Percentiles rank a stretch among this genome's conserved stretches.
Conservation (phyloP, 2,329 filamentous ascomycete species). For the Endothia cerciana region DNA sequence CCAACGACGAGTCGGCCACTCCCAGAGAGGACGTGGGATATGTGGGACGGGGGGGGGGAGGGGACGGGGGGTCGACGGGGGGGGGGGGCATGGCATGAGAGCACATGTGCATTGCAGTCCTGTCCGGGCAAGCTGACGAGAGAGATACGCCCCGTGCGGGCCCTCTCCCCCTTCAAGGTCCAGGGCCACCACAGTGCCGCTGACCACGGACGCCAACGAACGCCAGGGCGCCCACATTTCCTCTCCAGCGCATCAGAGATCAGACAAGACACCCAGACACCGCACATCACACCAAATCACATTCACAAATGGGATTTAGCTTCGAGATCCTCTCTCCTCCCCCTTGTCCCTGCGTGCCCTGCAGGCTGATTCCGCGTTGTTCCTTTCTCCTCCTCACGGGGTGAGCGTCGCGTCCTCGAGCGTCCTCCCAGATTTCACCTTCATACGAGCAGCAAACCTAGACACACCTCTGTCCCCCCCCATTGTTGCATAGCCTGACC, state of each 20-base stretch:
- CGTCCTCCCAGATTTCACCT: neutral
- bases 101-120: neutral
- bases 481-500: neutral
- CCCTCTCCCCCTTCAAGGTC: neutral
- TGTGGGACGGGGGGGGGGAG: neutral
- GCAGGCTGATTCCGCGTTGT: neutral
- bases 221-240: conserved; percentile 18
- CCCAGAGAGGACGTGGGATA: neutral
- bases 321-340: neutral
- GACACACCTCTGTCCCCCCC: neutral
- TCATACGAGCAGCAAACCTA: neutral
- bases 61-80: neutral
- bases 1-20: conserved; percentile 18
- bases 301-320: conserved; percentile 8
- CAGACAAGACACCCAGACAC: neutral
- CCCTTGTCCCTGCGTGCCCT: neutral
- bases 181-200: neutral
- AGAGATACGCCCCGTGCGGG: neutral
- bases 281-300: conserved; percentile 12
- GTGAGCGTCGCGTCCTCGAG: neutral
- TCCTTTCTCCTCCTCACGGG: neutral
- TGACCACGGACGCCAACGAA: conserved; percentile 12
- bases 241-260: conserved; percentile 15
- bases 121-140: neutral
- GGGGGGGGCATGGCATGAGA: neutral